These are phyloP conservation scores for Haplographium delicatum DNA, from an alignment of 495 filamentous ascomycete genomes.

Conservation along the genomic window DNA sequence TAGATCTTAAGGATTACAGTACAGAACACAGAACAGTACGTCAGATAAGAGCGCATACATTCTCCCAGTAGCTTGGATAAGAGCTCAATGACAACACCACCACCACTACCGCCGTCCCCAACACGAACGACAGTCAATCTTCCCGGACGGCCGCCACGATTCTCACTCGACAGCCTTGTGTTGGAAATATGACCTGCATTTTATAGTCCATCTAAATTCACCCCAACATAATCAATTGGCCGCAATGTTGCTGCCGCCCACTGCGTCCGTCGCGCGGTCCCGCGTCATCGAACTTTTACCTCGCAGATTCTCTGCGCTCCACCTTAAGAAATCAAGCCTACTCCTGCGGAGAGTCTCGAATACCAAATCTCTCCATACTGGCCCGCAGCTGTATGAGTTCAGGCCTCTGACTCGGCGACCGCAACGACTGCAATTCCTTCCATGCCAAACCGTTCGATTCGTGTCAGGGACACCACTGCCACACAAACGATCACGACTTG, in stretches of 20 bases:
- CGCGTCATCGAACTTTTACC: background rate
- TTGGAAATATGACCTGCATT: slow-evolving; percentile 1
- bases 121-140: background rate
- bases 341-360: background rate
- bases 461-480: slow-evolving; percentile 47
- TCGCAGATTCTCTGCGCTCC: background rate
- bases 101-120: too few species aligned
- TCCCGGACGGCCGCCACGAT: background rate
- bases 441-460: slow-evolving; percentile 7
- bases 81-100: too few species aligned
- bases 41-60: slow-evolving; percentile 9
- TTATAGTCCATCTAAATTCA: background rate
- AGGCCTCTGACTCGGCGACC: background rate
- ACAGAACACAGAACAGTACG: slow-evolving; percentile 1
- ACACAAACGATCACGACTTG: slow-evolving; percentile 33
- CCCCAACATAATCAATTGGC: slow-evolving; percentile 7
- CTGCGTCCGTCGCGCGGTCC: slow-evolving; percentile 4
- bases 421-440: slow-evolving; percentile 6
- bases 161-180: background rate
- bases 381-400: background rate
- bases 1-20: too few species aligned
- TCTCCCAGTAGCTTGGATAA: slow-evolving; percentile 2
- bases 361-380: slow-evolving; percentile 2
- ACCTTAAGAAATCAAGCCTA: background rate
- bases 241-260: slow-evolving; percentile 19